phyloP scores from a whole-genome alignment of 495 filamentous ascomycete species.

The Neurospora sp. region DNA sequence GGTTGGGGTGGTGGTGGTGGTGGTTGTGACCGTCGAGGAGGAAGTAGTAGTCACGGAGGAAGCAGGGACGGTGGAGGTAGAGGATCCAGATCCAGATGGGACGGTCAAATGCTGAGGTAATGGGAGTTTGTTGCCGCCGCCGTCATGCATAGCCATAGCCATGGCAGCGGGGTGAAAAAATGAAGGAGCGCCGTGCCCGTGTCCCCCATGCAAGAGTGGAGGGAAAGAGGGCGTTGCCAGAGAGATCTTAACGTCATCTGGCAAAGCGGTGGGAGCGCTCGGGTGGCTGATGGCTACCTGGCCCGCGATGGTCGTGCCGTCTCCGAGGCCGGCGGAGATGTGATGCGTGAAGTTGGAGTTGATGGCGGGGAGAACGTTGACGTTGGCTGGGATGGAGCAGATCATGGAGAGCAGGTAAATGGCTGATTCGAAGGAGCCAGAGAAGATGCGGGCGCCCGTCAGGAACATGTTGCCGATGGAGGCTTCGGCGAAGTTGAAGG shows the following conservation, averaged over 20 bases:
- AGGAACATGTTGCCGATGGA: slow-evolving; percentile 92
- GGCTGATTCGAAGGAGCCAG: slow-evolving; percentile 69
- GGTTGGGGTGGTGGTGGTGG: not conserved
- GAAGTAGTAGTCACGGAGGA: not conserved
- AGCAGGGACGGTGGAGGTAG: not conserved
- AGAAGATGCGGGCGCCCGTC: slow-evolving; percentile 73
- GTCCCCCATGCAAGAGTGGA: not conserved
- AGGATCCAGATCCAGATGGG: not conserved
- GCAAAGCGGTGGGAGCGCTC: slow-evolving; percentile 41
- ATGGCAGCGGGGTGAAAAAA: slow-evolving; percentile 4
- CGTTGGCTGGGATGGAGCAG: slow-evolving; percentile 62
- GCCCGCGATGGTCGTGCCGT: slow-evolving; percentile 75
- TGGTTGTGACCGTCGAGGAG: not conserved
- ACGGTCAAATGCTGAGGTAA: not conserved
- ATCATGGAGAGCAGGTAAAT: slow-evolving; percentile 77
- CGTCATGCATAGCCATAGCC: slow-evolving; percentile 4
- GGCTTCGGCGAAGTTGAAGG: slow-evolving; percentile 81
- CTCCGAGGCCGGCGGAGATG: slow-evolving; percentile 69
- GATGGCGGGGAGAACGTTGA: slow-evolving; percentile 78
- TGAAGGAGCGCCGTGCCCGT: slow-evolving; percentile 19
- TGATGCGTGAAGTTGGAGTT: slow-evolving; percentile 92
- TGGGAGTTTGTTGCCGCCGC: not conserved
- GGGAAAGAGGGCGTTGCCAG: slow-evolving; percentile 1
- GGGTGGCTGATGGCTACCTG: slow-evolving; percentile 93
- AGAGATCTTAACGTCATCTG: slow-evolving; percentile 26